Base-by-base conservation (phyloP, 2,329 filamentous ascomycete species). In the Aurifilum marmelostoma region DNA sequence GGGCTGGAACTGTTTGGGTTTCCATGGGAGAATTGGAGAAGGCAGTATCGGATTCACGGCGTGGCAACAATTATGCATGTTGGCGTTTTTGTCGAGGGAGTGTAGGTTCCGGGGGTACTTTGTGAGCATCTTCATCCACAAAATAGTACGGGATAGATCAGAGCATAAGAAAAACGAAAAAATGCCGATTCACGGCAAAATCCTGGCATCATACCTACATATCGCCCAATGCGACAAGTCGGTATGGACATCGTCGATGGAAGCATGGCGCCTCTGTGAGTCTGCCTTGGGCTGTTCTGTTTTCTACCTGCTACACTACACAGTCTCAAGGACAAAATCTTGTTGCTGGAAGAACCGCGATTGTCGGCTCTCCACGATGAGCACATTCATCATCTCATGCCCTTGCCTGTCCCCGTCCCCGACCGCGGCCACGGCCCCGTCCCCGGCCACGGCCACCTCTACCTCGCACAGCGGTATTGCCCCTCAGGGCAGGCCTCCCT, bases 401-500 rank as follows among this genome's bases (percentile, higher is more conserved):
- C 71, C 72, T 21, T 6, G 16, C 3, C 73, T 60, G 11, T 4
- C 67, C 6, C 39, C 66, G 21, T 47, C 72, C 54, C 9, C 67
- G 63, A 34, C 71, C 27, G 63, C 71, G 14, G 56, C 73, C 16
- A 67, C 72, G 12, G 60, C 54, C 32, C 32, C 63, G 32, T 37
- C 62, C 52, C 27, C 60, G 59, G n/a, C 61, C 41, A 6, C 39
- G 60, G 9, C 39, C 52, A 18, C 59, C 47, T 7, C 67, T 67
- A 24, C 71, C 70, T 54, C 69, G 59, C 8, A 50, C 63, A 54
- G 67, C 65, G 32, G 65, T 41, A 7, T 39, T 65, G 2, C 62
- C 62, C 54, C 66, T 72, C 7, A 41, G 52, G 9, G 72, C 73
- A 12, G 74, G 72, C 16, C 75, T 75, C 3, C 60, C 65, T 32